Conservation (phyloP, 1,284 basidiomycete species). For the Taiwanofungus camphoratus region DNA sequence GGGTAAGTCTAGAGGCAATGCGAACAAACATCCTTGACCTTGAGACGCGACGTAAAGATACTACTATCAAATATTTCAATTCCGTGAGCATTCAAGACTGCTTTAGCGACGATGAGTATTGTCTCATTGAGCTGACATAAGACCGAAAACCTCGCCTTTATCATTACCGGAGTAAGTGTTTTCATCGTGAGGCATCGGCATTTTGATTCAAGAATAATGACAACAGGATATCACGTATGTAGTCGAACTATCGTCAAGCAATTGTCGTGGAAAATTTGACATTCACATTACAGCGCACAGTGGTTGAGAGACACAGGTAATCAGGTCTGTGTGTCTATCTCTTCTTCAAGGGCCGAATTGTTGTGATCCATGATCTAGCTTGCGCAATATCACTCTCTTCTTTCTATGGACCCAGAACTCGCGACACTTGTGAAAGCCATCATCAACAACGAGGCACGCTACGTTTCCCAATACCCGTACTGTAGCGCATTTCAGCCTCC, state of each 20-base stretch:
- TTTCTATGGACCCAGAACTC: conserved; percentile 51
- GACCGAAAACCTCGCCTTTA: conserved; percentile 68
- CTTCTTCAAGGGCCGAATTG: not conserved
- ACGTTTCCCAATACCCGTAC: conserved; percentile 68
- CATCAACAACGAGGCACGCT: conserved; percentile 73
- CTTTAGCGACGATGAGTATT: conserved; percentile 3
- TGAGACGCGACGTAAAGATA: conserved; percentile 40
- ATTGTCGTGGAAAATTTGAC: not conserved
- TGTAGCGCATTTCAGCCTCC: conserved; percentile 76
- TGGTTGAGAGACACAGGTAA: conserved; percentile 77
- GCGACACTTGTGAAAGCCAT: conserved; percentile 65
- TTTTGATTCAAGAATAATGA: not conserved
- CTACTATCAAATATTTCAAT: conserved; percentile 69
- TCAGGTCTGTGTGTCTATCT: conserved; percentile 37
- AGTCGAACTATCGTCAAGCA: too few species aligned
- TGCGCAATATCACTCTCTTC: conserved; percentile 57
- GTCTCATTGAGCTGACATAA: conserved; percentile 10
- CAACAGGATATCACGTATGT: conserved; percentile 59
- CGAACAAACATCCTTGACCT: not conserved
- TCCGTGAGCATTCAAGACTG: conserved; percentile 30
- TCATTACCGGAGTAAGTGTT: conserved; percentile 60
- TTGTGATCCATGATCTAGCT: conserved; percentile 36
- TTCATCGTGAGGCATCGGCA: too few species aligned
- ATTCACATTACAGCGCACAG: conserved; percentile 39
- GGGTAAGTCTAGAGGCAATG: conserved; percentile 34